Percentiles rank a stretch among this genome's conserved stretches.
Conservation (phyloP, 345 rosid species). For the Populus deltoides region DNA sequence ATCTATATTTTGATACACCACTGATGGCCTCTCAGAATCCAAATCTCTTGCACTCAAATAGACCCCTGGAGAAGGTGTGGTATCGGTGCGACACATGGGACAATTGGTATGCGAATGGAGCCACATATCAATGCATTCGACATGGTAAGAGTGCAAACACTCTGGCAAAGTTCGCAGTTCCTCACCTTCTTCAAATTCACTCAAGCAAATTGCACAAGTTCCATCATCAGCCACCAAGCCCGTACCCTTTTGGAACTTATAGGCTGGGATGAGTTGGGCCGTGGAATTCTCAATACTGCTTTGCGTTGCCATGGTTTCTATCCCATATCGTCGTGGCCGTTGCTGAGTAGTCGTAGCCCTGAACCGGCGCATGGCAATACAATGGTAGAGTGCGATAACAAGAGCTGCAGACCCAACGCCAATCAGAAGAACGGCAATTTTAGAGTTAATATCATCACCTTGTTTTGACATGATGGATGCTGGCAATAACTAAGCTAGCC, state of each 20-base stretch:
- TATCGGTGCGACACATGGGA: conserved; percentile 45
- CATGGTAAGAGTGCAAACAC: conserved; percentile 36
- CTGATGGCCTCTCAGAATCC: background rate
- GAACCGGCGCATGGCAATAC: conserved; percentile 9
- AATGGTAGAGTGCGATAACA: conserved; percentile 41
- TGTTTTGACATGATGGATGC: too few relatives aligned
- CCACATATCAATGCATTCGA: conserved; percentile 40
- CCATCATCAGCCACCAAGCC: conserved; percentile 20
- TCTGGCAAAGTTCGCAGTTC: conserved; percentile 27
- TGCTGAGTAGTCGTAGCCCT: background rate
- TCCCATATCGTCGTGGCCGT: background rate
- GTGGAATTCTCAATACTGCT: conserved; percentile 27
- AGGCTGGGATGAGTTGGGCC: conserved; percentile 41
- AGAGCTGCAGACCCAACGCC: conserved; percentile 36
- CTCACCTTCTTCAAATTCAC: conserved; percentile 34
- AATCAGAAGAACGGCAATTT: conserved; percentile 20
- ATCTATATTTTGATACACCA: background rate
- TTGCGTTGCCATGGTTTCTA: background rate
- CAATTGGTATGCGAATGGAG: conserved; percentile 34
- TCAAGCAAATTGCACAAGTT: conserved; percentile 38
- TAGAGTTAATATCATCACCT: background rate
- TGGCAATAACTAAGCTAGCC: too few relatives aligned
- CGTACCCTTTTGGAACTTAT: conserved; percentile 32
- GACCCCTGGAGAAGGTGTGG: conserved; percentile 25
- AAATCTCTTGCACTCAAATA: background rate